Evolutionary conservation across 495 filamentous ascomycete species (phyloP), one percentile per base, ranked within the genome.

Genomic region (Immersiella caudata): DNA sequence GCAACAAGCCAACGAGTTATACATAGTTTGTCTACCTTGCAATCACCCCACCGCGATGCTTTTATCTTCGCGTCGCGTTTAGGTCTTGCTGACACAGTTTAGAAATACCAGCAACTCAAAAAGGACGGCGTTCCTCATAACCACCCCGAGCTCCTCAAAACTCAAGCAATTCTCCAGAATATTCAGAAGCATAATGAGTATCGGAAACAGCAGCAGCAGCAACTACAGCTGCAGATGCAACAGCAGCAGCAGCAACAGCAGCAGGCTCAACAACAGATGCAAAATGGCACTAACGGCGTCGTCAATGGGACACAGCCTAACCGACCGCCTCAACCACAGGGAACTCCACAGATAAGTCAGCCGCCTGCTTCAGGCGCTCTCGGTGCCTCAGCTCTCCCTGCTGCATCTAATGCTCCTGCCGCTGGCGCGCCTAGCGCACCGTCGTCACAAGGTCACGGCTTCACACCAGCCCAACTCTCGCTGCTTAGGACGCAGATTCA

Each of bases 41-140:
- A 24, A 29, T 52, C 40, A 26, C 60, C n/a, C 50, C 22, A n/a
- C 40, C 26, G 35, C n/a, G 16, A 25, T 49, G 12, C 29, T 33
- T 21, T 52, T 25, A 24, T 6, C 3, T 36, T 46, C 26, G 24
- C 27, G 24, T 29, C n/a, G 49, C 21, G 16, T 18, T 24, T 11
- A 1, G n/a, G 22, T 20, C 18, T 54, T 21, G 25, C 61, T 71
- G 25, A 64, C 60, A 54, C 66, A 52, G 14, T 21, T 40, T 74
- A 96, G 93, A 93, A 90, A 79, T 94, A 86, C 73, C 87, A 90
- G 68, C 88, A 91, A 76, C 89, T 97, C 88, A 91, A 91, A 81
- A 81, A 87, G 27, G 82, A 88, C 67, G 91, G 91, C 40, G 88
- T 94, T 20, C 84, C 87, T 18, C 84, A 86, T 64, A 88, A 83